These are phyloP conservation scores for Hansfordia pulvinata DNA, from an alignment of 2,329 filamentous ascomycete species.

Conservation along the genomic window DNA sequence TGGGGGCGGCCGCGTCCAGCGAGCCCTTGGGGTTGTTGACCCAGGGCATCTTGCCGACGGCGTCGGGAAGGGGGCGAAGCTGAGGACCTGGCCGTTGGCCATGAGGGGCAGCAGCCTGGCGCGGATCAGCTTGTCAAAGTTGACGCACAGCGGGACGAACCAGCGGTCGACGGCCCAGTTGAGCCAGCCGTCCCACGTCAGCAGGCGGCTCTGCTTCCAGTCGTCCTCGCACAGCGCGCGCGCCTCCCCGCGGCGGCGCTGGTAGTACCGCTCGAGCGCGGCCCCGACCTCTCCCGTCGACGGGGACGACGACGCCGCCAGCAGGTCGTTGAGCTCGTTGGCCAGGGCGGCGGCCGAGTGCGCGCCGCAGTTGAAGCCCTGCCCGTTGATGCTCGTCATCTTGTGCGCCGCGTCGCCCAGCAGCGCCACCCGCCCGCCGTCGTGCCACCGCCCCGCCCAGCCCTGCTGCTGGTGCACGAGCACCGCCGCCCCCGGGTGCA, in stretches of 20 bases:
- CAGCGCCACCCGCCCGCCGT: neutral
- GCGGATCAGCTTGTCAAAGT: neutral
- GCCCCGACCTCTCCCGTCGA: neutral
- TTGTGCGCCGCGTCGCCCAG: conserved; percentile 1
- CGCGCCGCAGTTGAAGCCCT: conserved; percentile 1
- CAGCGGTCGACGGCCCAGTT: neutral
- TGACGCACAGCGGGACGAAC: neutral
- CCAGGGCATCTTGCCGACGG: no score
- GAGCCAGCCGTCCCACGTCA: neutral
- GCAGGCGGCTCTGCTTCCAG: neutral
- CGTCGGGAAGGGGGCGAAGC: neutral
- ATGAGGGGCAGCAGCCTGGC: neutral
- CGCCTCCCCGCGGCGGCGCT: neutral
- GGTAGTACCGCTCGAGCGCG: neutral
- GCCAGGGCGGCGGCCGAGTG: neutral
- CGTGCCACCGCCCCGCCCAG: neutral
- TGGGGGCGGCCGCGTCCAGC: no score
- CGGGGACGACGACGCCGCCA: neutral
- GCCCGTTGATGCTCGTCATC: neutral
- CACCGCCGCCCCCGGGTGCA: neutral
- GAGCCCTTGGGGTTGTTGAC: no score
- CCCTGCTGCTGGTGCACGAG: conserved; percentile 1
- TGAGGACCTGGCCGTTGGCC: neutral
- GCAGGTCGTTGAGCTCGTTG: neutral
- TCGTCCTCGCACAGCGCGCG: neutral